These are phyloP conservation scores for Wickerhamiella domercqiae DNA, from an alignment of 805 yeast species.

Conservation along the genomic window DNA sequence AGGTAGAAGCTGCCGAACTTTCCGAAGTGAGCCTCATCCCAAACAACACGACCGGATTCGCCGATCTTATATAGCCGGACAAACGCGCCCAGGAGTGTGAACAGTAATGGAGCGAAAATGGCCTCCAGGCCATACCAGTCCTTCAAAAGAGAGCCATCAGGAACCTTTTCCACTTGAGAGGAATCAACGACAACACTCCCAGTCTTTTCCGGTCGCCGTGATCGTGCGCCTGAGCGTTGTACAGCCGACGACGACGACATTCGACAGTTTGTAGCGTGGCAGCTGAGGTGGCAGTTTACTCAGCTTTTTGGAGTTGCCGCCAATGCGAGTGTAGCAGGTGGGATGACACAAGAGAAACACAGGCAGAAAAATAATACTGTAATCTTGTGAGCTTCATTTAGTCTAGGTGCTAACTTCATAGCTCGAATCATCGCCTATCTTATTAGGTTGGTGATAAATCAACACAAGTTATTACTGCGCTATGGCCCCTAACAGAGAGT, in stretches of 20 bases:
- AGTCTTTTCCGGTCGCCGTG: not conserved
- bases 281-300: not conserved
- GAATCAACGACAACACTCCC: not conserved
- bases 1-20: constrained; percentile 42
- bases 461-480: no score
- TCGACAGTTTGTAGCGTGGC: not conserved
- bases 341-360: no score
- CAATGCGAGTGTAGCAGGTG: no score
- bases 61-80: constrained; percentile 66
- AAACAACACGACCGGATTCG: constrained; percentile 56
- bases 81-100: constrained; percentile 55
- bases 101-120: constrained; percentile 33
- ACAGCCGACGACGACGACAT: not conserved
- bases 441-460: no score
- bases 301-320: no score
- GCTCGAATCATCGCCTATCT: no score
- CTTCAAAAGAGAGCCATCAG: constrained; percentile 19
- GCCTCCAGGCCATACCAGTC: constrained; percentile 19
- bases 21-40: constrained; percentile 36
- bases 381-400: no score
- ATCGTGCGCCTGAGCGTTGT: not conserved
- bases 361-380: no score
- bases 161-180: not conserved
- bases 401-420: no score
- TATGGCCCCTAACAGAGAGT: no score